phyloP scores from a whole-genome alignment of 306 rosid species.

The Casuarina glauca region DNA sequence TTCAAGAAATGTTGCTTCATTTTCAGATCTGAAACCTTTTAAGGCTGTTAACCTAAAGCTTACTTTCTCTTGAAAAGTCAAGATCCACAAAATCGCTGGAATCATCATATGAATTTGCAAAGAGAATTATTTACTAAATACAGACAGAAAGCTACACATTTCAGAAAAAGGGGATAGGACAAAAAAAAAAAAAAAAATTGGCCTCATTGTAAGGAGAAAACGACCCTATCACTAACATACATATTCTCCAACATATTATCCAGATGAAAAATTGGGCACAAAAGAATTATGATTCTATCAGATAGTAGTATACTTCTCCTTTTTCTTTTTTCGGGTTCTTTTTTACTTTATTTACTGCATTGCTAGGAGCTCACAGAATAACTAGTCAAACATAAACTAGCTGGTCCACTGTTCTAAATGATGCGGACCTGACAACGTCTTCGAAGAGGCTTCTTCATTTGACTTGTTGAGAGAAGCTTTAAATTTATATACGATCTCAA shows the following conservation, averaged over 20 bases:
- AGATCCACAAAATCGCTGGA: neutral
- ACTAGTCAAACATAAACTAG: neutral
- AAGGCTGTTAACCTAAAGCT: neutral
- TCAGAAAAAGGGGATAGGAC: neutral
- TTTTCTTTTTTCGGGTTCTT: neutral
- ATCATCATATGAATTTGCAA: neutral
- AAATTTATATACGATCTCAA: neutral
- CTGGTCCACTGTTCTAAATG: no score
- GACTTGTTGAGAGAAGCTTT: neutral
- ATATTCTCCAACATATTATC: neutral
- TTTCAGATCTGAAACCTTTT: neutral
- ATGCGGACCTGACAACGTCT: no score
- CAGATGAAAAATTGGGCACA: neutral
- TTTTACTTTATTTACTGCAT: neutral
- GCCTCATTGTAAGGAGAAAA: neutral
- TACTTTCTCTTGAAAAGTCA: neutral
- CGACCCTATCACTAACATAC: neutral
- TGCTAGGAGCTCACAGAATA: neutral
- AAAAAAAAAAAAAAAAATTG: neutral
- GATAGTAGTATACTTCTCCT: no score
- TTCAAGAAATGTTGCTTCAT: neutral
- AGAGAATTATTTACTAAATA: neutral
- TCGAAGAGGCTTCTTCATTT: neutral
- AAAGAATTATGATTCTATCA: neutral
- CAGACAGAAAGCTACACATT: neutral